Evolutionary conservation across 345 rosid species (phyloP).

Genomic region (Corchorus olitorius): DNA sequence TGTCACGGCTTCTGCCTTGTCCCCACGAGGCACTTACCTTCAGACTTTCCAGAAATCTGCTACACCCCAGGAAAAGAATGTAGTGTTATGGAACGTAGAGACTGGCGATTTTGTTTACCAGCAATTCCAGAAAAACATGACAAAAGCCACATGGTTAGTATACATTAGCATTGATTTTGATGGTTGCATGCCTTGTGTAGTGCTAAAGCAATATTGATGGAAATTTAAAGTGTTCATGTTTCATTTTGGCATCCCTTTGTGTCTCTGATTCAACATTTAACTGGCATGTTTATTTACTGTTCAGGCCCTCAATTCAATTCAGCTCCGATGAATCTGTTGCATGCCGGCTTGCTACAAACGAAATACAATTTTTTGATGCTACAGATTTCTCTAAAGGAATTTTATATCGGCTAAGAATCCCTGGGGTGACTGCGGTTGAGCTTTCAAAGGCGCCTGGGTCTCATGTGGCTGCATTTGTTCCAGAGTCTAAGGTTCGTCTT

Average conservation of each 20-base stretch:
- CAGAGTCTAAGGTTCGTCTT: slow-evolving; percentile 80
- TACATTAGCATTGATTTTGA: neutral
- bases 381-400: slow-evolving; percentile 83
- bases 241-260: neutral
- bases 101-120: slow-evolving; percentile 70
- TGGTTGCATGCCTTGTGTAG: neutral
- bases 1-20: slow-evolving; percentile 62
- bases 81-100: slow-evolving; percentile 61
- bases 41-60: slow-evolving; percentile 86
- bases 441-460: slow-evolving; percentile 82
- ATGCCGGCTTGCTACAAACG: slow-evolving; percentile 84
- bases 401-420: slow-evolving; percentile 61
- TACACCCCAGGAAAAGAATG: slow-evolving; percentile 81
- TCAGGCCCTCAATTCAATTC: slow-evolving; percentile 84
- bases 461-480: slow-evolving; percentile 85
- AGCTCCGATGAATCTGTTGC: slow-evolving; percentile 81
- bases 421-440: slow-evolving; percentile 78
- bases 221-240: neutral
- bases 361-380: slow-evolving; percentile 86
- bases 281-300: slow-evolving; percentile 23
- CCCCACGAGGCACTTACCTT: slow-evolving; percentile 79
- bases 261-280: neutral
- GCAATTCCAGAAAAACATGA: slow-evolving; percentile 77
- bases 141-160: slow-evolving; percentile 68
- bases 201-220: neutral